Conservation (phyloP, 164 flowering plant genomes). For the Berberis vulgaris region DNA sequence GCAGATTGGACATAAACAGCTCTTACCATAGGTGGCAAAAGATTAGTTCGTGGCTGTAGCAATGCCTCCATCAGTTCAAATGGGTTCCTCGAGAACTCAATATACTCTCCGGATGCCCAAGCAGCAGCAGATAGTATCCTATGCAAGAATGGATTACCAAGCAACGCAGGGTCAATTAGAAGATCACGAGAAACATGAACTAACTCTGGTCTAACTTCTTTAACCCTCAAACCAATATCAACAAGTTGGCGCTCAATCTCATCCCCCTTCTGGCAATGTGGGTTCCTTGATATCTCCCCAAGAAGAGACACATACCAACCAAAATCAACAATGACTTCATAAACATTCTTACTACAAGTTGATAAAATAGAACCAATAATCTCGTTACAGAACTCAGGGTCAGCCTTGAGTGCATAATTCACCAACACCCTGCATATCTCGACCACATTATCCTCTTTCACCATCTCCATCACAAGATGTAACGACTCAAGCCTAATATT, state of each 20-base stretch:
- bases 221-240: slow-evolving; percentile 86
- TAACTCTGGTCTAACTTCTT: slow-evolving; percentile 74
- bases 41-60: slow-evolving; percentile 76
- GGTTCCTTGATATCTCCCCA: slow-evolving; percentile 81
- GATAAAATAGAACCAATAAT: slow-evolving; percentile 60
- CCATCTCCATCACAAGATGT: slow-evolving; percentile 74
- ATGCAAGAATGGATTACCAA: slow-evolving; percentile 67
- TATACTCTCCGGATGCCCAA: slow-evolving; percentile 88
- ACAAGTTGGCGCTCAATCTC: slow-evolving; percentile 83
- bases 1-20: slow-evolving; percentile 79
- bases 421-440: slow-evolving; percentile 69
- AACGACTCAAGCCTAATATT: slow-evolving; percentile 65
- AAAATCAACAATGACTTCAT: slow-evolving; percentile 71
- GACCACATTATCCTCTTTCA: slow-evolving; percentile 58
- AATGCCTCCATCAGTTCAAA: slow-evolving; percentile 76
- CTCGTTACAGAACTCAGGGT: slow-evolving; percentile 84
- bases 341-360: slow-evolving; percentile 57
- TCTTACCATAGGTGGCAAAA: slow-evolving; percentile 65
- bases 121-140: slow-evolving; percentile 78
- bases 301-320: slow-evolving; percentile 96
- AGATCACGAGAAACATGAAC: slow-evolving; percentile 68
- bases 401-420: slow-evolving; percentile 74
- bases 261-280: slow-evolving; percentile 70
- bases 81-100: slow-evolving; percentile 66
- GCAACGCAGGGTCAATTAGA: slow-evolving; percentile 90